A percentile compares a stretch with the other conserved stretches of the same genome.
phyloP scores from a whole-genome alignment of 495 filamentous ascomycete species.

The Niebla homalea region DNA sequence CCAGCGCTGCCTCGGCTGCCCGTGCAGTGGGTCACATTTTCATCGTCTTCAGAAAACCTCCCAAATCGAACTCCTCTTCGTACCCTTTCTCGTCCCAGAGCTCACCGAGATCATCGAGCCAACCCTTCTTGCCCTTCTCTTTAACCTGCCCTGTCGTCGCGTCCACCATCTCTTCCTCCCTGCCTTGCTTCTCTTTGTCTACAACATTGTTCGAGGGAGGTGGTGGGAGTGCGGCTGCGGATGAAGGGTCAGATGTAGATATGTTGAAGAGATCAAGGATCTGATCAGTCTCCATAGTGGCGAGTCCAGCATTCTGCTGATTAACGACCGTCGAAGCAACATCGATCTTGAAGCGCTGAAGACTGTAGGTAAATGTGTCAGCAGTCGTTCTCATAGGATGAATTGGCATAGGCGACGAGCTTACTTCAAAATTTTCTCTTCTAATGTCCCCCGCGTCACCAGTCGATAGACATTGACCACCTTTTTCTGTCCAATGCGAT shows the following conservation, averaged over 20 bases:
- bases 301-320: slow-evolving; percentile 91
- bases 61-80: slow-evolving; percentile 90
- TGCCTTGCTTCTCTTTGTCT: slow-evolving; percentile 28
- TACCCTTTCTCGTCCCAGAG: slow-evolving; percentile 95
- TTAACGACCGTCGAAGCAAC: slow-evolving; percentile 97
- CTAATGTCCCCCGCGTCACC: slow-evolving; percentile 85
- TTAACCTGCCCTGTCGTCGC: slow-evolving; percentile 79
- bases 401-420: slow-evolving; percentile 19
- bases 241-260: slow-evolving; percentile 57
- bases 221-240: slow-evolving; percentile 35
- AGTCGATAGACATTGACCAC: slow-evolving; percentile 98
- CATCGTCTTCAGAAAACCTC: slow-evolving; percentile 85
- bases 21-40: slow-evolving; percentile 27
- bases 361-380: slow-evolving; percentile 31
- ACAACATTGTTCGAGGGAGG: slow-evolving; percentile 35
- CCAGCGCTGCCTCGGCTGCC: too few species aligned
- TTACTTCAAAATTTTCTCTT: slow-evolving; percentile 95
- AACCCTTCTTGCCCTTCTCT: slow-evolving; percentile 92
- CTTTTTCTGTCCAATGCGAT: slow-evolving; percentile 98
- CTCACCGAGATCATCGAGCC: slow-evolving; percentile 86
- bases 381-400: not conserved
- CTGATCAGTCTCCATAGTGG: slow-evolving; percentile 95
- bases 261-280: slow-evolving; percentile 94
- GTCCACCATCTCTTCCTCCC: slow-evolving; percentile 89
- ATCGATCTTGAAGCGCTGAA: slow-evolving; percentile 99